These are phyloP conservation scores for Hordeum vulgare DNA, from an alignment of 176 grass and related monocot species.

Conservation along the genomic window MorexV3_pseudomolecules_assembly NC_058518.1:406536245-406536744, in stretches of 20 bases:
- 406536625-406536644: constrained; percentile 91
- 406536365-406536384: constrained; percentile 53
- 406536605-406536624: constrained; percentile 7
- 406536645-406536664: constrained; percentile 83
- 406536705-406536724: constrained; percentile 91
- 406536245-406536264: constrained; percentile 95
- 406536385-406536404: constrained; percentile 89
- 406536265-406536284: constrained; percentile 74
- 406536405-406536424: constrained; percentile 98
- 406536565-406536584: constrained; percentile 5
- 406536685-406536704: constrained; percentile 80
- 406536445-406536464: constrained; percentile 79
- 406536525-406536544: constrained; percentile 98
- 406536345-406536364: not conserved
- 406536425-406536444: constrained; percentile 89
- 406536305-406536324: not conserved
- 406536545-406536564: constrained; percentile 48
- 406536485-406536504: constrained; percentile 88
- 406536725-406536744: constrained; percentile 96
- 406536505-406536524: constrained; percentile 98
- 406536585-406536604: not conserved
- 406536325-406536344: constrained; percentile 17
- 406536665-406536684: constrained; percentile 99
- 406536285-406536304: constrained; percentile 67
- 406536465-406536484: constrained; percentile 89